These are phyloP conservation scores for Kalaharituber pfeilii DNA, from an alignment of 2,329 filamentous ascomycete genomes.

Conservation along the genomic window DNA sequence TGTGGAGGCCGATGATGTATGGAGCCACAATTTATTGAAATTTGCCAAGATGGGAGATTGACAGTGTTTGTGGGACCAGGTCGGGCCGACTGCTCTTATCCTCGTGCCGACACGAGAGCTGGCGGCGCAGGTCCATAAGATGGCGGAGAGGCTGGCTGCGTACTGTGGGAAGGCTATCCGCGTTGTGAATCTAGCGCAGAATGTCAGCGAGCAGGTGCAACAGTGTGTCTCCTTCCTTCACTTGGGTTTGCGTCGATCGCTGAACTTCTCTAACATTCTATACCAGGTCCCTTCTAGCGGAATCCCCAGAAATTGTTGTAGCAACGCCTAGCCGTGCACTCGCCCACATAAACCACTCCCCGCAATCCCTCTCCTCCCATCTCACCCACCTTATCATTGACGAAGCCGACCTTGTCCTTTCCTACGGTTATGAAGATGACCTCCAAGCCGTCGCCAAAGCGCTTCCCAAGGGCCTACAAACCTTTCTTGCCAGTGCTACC, in stretches of 20 bases:
- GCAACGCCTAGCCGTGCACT: slow-evolving; percentile 76
- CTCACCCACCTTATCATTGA: slow-evolving; percentile 73
- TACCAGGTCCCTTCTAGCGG: slow-evolving; percentile 55
- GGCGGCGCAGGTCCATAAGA: slow-evolving; percentile 73
- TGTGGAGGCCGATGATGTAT: slow-evolving; percentile 27
- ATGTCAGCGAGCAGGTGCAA: slow-evolving; percentile 76
- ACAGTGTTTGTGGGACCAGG: slow-evolving; percentile 12
- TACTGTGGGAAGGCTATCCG: slow-evolving; percentile 76
- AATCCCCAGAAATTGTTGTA: slow-evolving; percentile 73
- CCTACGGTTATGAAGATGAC: slow-evolving; percentile 87
- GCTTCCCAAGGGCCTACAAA: slow-evolving; percentile 72
- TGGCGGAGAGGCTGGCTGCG: slow-evolving; percentile 55
- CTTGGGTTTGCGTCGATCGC: neutral
- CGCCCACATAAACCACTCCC: slow-evolving; percentile 55
- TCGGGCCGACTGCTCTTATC: slow-evolving; percentile 56
- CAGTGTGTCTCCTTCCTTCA: slow-evolving; percentile 22
- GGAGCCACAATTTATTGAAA: slow-evolving; percentile 1
- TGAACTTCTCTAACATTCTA: neutral
- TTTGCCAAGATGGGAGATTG: neutral
- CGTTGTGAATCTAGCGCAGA: slow-evolving; percentile 73
- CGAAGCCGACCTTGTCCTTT: slow-evolving; percentile 82
- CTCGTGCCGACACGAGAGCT: slow-evolving; percentile 90
- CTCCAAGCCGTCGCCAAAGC: slow-evolving; percentile 60
- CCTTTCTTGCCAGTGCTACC: slow-evolving; percentile 85
- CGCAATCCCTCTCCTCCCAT: slow-evolving; percentile 46